A percentile compares a stretch with the other conserved stretches of the same genome.
These are phyloP conservation scores for Alternaria rosae DNA, from an alignment of 2,329 filamentous ascomycete genomes.

Conservation along the genomic window DNA sequence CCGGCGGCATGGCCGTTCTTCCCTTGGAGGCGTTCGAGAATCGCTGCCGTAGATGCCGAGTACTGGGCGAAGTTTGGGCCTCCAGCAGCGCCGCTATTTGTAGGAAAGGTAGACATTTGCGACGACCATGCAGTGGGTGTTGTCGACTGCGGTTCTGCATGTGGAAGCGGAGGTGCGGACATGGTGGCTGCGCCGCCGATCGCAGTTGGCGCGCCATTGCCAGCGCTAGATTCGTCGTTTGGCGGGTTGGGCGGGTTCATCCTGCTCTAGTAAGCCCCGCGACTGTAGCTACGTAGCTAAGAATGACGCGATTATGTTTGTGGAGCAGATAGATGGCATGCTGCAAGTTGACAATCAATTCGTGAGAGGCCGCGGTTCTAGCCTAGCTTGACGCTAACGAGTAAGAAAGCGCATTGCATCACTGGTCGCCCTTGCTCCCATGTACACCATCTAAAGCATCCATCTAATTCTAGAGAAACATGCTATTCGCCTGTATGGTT, in stretches of 20 bases:
- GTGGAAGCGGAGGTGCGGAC: conserved; percentile 23
- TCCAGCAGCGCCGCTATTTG: conserved; percentile 18
- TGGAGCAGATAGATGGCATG: not conserved
- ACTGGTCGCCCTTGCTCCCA: not conserved
- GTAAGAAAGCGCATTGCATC: conserved; percentile 4
- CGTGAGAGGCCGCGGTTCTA: conserved; percentile 2
- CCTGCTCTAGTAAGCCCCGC: conserved; percentile 10
- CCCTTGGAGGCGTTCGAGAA: conserved; percentile 50
- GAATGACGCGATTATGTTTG: conserved; percentile 10
- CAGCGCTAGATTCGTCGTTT: conserved; percentile 13
- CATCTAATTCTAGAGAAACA: not conserved
- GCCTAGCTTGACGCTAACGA: conserved; percentile 15
- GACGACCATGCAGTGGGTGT: conserved; percentile 38
- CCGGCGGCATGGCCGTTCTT: conserved; percentile 45
- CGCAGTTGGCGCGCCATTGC: conserved; percentile 29
- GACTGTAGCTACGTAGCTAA: conserved; percentile 15
- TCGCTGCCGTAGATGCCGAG: conserved; percentile 52
- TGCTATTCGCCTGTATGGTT: not conserved
- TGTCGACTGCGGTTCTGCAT: conserved; percentile 14
- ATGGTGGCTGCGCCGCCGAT: conserved; percentile 26
- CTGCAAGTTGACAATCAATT: conserved; percentile 1
- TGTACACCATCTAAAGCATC: not conserved
- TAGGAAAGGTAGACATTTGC: conserved; percentile 34
- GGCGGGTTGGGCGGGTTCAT: conserved; percentile 30
- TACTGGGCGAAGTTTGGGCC: conserved; percentile 40